Evolutionary conservation across 176 grass and related monocot genomes (phyloP), one percentile per base, ranked within the genome.

Genomic region (Raddia distichophylla): DNA sequence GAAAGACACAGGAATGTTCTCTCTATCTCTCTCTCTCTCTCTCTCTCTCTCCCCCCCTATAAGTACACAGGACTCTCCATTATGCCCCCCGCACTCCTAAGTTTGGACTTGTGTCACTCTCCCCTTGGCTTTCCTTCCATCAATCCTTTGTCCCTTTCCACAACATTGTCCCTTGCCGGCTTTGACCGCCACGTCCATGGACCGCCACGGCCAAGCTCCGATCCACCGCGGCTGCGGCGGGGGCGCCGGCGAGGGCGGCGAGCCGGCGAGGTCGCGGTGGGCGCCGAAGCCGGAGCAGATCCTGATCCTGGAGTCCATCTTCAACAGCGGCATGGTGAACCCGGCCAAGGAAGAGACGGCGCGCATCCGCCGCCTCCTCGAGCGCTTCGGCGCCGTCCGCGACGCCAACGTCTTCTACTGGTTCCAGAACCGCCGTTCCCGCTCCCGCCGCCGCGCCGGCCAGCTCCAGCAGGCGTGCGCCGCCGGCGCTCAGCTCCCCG

Each of bases 311-410:
- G 87, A 89, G 82, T 85, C 87, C 77, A 85, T 89, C 71, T 89
- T 89, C 82, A 89, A 89, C 87, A 85, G 87, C 56, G 87, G 87
- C 37, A 89, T 76, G 87, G 87, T 89, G 64, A 89, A 89, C 82
- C 82, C 87, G 4, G 71, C 87, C 71, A 89, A 85, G 49, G 87
- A 89, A 64, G 82, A 89, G 71, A 89, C 82, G 48, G 77, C 82
- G 64, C 76, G 82, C 70, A 89, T 89, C 47, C 87, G 87, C 56
- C 77, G 64, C 37, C 64, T 85, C 1, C 82, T 89, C 2, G 87
- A 89, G 87, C 71, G 87, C 37, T 89, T 89, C 77, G 82, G 87
- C 64, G 56, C 77, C 22, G 87, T 89, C 47, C 82, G 87, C 0
- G 87, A 89, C 12, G 87, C 82, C 56, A 89, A 89, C 87, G 87